Evolutionary conservation across 2,329 filamentous ascomycete genomes (phyloP).

Genomic region (Zarea fungicola): DNA sequence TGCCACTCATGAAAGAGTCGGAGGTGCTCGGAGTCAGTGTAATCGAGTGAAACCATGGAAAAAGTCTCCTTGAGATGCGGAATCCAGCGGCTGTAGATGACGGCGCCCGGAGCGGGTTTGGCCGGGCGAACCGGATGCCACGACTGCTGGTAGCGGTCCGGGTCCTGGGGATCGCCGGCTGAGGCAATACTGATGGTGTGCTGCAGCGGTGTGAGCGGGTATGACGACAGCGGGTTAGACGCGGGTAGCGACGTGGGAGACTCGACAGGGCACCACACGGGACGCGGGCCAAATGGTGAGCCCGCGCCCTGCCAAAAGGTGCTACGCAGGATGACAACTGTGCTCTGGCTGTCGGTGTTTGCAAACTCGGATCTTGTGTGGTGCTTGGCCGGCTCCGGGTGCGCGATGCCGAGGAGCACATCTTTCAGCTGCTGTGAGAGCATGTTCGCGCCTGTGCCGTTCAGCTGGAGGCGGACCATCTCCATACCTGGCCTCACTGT

Average conservation of each 20-base stretch:
- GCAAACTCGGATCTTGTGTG: slow-evolving; percentile 17
- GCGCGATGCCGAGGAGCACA: slow-evolving; percentile 44
- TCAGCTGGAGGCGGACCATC: slow-evolving; percentile 42
- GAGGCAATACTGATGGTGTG: slow-evolving; percentile 37
- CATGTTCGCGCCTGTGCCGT: slow-evolving; percentile 31
- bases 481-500: slow-evolving; percentile 45
- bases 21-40: slow-evolving; percentile 57
- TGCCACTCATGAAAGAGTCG: slow-evolving; percentile 73
- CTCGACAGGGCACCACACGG: slow-evolving; percentile 53
- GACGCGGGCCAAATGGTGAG: slow-evolving; percentile 60
- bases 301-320: slow-evolving; percentile 68
- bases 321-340: slow-evolving; percentile 42
- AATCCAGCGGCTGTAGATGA: slow-evolving; percentile 74
- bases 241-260: slow-evolving; percentile 30
- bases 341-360: slow-evolving; percentile 25
- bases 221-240: slow-evolving; percentile 35
- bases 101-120: slow-evolving; percentile 65
- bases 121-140: slow-evolving; percentile 66
- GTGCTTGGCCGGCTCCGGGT: slow-evolving; percentile 34
- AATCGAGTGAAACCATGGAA: slow-evolving; percentile 71
- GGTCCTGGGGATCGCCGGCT: slow-evolving; percentile 36
- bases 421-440: slow-evolving; percentile 38
- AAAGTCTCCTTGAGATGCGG: slow-evolving; percentile 72
- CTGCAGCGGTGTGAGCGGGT: slow-evolving; percentile 44
- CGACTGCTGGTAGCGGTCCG: slow-evolving; percentile 43